These are phyloP conservation scores for Sporothrix luriei DNA, from an alignment of 2,329 filamentous ascomycete species.

Conservation along the genomic window DNA sequence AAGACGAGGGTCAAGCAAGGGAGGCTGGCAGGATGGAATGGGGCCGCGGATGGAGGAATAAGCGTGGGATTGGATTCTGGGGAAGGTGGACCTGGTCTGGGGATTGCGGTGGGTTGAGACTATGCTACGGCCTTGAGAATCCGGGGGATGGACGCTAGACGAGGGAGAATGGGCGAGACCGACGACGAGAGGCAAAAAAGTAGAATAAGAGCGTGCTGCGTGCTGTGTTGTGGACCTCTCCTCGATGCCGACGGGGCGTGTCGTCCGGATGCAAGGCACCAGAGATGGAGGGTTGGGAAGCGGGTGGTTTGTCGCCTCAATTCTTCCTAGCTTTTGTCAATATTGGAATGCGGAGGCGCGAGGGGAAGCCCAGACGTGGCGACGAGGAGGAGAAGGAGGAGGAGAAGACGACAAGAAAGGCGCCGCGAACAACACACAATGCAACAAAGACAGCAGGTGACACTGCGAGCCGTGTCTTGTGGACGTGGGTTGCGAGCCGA, in stretches of 20 bases:
- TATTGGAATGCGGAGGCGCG: not conserved
- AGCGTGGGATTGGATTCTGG: slow-evolving; percentile 6
- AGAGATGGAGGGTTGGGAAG: not conserved
- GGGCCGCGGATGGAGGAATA: not conserved
- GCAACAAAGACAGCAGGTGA: not conserved
- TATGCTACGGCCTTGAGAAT: not conserved
- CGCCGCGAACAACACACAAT: not conserved
- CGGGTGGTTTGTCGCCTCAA: slow-evolving; percentile 26
- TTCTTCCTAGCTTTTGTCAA: slow-evolving; percentile 29
- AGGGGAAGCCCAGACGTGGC: not conserved
- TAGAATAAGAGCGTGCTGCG: not conserved
- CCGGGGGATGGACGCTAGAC: not conserved
- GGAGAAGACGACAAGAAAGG: not conserved
- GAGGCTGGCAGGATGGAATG: not conserved
- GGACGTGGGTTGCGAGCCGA: no score
- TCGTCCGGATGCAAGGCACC: slow-evolving; percentile 21
- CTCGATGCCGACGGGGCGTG: not conserved
- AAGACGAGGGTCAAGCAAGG: not conserved
- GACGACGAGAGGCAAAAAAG: no score
- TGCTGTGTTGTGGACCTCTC: not conserved
- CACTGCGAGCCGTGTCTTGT: no score
- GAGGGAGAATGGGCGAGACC: not conserved
- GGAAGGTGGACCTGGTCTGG: slow-evolving; percentile 22
- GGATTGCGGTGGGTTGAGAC: not conserved
- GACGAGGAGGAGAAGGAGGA: not conserved